Evolutionary conservation across 768 basidiomycete species (phyloP), one percentile per base, ranked within the genome.

Genomic region (Lactifluus rugatus): DNA sequence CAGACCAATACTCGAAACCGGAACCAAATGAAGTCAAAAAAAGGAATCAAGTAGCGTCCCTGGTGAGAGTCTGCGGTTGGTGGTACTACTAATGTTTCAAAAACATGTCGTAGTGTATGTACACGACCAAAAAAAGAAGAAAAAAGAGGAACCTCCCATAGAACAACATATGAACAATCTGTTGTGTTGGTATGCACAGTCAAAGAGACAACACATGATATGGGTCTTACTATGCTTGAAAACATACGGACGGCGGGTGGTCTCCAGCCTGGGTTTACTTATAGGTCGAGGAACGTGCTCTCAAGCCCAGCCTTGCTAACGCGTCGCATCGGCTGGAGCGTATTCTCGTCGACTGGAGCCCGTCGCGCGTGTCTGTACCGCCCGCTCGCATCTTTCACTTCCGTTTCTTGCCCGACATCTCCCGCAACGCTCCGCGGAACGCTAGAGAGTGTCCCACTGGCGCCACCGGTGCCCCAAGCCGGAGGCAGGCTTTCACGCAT

Each of bases 241-340:
- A 52, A 21, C 7, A 11, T 25, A n/a, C 34, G 13, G 10, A n/a
- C n/a, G n/a, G n/a, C n/a, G n/a, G n/a, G n/a, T 13, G 0, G 3
- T 26, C 28, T n/a, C 25, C 26, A 1, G 26, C 42, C 21, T 5
- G 31, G 31, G 21, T 31, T n/a, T n/a, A n/a, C n/a, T 48, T 41
- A 54, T 10, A 26, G 13, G n/a, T 54, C 49, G 28, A 19, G 13
- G 19, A 25, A 42, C 34, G 63, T 57, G 19, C 83, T 91, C 75
- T 96, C 93, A 62, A 96, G 71, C 32, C 93, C 93, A 5, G 93
- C 93, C 73, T 96, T 96, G 69, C 89, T 93, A 60, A 93, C 93
- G 62, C 93, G 76, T 60, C 93, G 75, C 78, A 89, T 78, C 26
- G 93, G 93, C 70, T 95, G 93, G 62, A 95, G 71, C 36, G 93